Percentiles rank a stretch among this genome's conserved stretches.
Conservation (phyloP, 805 yeast species). For the Saturnispora ahearnii region DNA sequence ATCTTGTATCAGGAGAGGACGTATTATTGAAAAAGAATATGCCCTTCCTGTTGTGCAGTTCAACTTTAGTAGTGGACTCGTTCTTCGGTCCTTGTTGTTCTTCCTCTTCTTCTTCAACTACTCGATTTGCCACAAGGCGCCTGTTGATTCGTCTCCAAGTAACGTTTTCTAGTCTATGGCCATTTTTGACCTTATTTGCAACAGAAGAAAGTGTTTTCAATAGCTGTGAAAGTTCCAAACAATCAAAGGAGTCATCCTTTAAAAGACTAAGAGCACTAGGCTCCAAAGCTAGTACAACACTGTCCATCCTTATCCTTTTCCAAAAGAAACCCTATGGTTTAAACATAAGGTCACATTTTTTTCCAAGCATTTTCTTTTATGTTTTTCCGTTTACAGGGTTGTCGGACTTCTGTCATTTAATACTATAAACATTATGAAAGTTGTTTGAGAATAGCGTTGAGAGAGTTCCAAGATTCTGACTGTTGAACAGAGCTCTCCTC, state of each 20-base stretch:
- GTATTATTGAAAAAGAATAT: constrained; percentile 16
- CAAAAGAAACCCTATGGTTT: constrained; percentile 1
- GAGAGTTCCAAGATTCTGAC: constrained; percentile 11
- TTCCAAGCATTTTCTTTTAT: not conserved
- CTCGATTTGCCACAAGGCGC: constrained; percentile 16
- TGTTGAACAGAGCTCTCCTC: not conserved
- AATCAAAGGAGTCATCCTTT: constrained; percentile 8
- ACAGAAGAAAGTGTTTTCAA: not conserved
- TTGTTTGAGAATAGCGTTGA: constrained; percentile 9
- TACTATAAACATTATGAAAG: constrained; percentile 1
- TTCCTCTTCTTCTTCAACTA: not conserved
- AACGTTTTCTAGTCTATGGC: constrained; percentile 29
- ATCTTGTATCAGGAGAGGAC: constrained; percentile 23
- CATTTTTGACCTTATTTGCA: constrained; percentile 25
- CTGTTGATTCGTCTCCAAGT: constrained; percentile 31
- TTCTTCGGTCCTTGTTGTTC: not conserved
- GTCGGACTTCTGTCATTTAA: constrained; percentile 1
- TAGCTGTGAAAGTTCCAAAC: constrained; percentile 1
- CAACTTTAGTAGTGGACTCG: constrained; percentile 9
- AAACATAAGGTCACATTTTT: constrained; percentile 5
- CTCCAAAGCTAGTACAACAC: not conserved
- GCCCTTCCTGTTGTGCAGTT: constrained; percentile 3
- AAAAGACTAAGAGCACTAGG: constrained; percentile 1
- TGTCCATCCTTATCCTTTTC: not conserved
- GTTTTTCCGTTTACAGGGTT: not conserved